Evolutionary conservation across 2,329 filamentous ascomycete species (phyloP), one percentile per base, ranked within the genome.

Genomic region (Dothiorella sarmentorum): DNA sequence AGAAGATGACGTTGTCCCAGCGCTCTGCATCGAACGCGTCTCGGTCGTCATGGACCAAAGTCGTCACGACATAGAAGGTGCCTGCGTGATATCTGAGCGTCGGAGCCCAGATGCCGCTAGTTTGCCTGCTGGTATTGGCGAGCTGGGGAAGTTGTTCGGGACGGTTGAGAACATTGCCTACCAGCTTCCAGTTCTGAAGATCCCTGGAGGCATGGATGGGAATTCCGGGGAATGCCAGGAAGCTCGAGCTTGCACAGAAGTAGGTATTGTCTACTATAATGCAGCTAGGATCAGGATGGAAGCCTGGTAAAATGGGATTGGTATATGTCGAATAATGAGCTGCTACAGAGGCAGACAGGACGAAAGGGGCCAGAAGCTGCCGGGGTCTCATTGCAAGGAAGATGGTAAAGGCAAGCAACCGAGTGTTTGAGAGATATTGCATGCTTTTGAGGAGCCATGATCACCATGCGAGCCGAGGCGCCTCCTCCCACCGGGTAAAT

Each of bases 261-360:
- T 75, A 77, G 0, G 73, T 76, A 27, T 56, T 43, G 27, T 62
- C 63, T 5, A 79, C 73, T 38, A 73, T 71, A 20, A 76, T 71
- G 59, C 76, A 77, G 43, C 72, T 76, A 1, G 77, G 77, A 61
- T 79, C 77, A 0, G 77, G 73, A 52, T 77, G 70, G 55, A 75
- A 80, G 11, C 77, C 78, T 3, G 78, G 74, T 2, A 80, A 62
- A 24, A 80, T 74, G 1, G 77, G 78, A 62, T 80, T 80, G 24
- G 40, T 58, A 27, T 55, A 55, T 4, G 35, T 43, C 35, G 37
- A 42, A 10, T 42, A 42, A 26, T 33, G 33, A 13, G 15, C 33
- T 13, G 51, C 24, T 26, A 40, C n/a, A 15, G 7, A 24, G 26
- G 45, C 45, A 24, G 29, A 35, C 4, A 49, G 29, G 7, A 52